Conservation (phyloP, 441 rosid genomes). For the Dalechampia spathulata region DNA sequence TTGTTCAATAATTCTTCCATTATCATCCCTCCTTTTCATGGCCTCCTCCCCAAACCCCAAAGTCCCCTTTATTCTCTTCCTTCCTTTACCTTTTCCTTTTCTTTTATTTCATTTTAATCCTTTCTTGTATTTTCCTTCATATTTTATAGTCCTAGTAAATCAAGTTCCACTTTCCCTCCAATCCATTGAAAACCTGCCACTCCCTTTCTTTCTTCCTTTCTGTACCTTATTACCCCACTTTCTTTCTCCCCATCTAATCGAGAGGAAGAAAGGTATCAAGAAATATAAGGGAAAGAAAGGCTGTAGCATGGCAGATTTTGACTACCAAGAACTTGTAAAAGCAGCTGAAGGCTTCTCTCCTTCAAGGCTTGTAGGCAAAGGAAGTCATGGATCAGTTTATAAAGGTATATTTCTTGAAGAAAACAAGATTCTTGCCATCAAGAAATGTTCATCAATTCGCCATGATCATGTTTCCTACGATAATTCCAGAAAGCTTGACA, state of each 20-base stretch:
- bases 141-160: background rate
- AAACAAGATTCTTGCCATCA: slow-evolving; percentile 40
- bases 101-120: too few species aligned
- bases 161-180: slow-evolving; percentile 10
- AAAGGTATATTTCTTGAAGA: slow-evolving; percentile 23
- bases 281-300: slow-evolving; percentile 2
- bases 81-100: background rate
- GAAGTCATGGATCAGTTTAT: slow-evolving; percentile 68
- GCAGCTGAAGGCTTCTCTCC: slow-evolving; percentile 54
- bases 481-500: slow-evolving; percentile 40
- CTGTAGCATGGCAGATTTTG: slow-evolving; percentile 42
- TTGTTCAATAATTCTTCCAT: slow-evolving; percentile 47
- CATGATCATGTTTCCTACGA: slow-evolving; percentile 21
- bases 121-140: too few species aligned
- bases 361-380: slow-evolving; percentile 53
- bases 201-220: background rate
- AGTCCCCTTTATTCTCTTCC: slow-evolving; percentile 23
- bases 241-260: background rate
- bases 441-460: slow-evolving; percentile 32
- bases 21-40: slow-evolving; percentile 19
- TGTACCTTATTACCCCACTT: background rate
- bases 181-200: background rate
- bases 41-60: slow-evolving; percentile 21
- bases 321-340: slow-evolving; percentile 40
- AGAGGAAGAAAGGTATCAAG: background rate